Percentiles rank a stretch among this genome's conserved stretches.
These are phyloP conservation scores for Penicillium robsamsonii DNA, from an alignment of 495 filamentous ascomycete genomes.

Conservation along the genomic window DNA sequence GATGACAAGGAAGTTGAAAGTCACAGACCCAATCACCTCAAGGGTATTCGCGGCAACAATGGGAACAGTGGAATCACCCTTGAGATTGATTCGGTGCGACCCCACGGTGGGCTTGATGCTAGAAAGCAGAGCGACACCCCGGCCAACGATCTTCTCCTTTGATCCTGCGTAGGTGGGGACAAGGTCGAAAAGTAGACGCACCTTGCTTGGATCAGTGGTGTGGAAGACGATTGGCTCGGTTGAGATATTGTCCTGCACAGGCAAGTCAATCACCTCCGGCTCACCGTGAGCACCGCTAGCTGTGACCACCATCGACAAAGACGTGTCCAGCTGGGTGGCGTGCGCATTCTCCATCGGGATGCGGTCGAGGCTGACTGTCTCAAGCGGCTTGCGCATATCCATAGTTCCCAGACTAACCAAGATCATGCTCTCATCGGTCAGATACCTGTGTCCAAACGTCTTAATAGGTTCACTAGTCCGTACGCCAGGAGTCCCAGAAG, in stretches of 20 bases:
- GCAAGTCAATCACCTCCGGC: slow-evolving; percentile 83
- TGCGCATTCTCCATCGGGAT: slow-evolving; percentile 86
- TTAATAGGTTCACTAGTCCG: slow-evolving; percentile 73
- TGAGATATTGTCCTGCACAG: slow-evolving; percentile 87
- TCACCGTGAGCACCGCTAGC: slow-evolving; percentile 84
- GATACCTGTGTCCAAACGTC: slow-evolving; percentile 92
- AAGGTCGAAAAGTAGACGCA: slow-evolving; percentile 91
- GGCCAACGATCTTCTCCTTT: slow-evolving; percentile 82
- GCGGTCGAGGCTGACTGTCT: slow-evolving; percentile 82
- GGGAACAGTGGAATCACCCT: slow-evolving; percentile 90
- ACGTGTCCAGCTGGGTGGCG: slow-evolving; percentile 88
- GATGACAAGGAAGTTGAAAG: slow-evolving; percentile 95
- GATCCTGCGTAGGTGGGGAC: slow-evolving; percentile 96
- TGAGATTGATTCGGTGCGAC: slow-evolving; percentile 75
- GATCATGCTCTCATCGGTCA: slow-evolving; percentile 83
- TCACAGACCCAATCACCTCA: slow-evolving; percentile 89
- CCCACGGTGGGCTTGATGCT: slow-evolving; percentile 80
- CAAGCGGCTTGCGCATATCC: slow-evolving; percentile 78
- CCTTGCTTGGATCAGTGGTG: slow-evolving; percentile 70
- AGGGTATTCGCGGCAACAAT: slow-evolving; percentile 78
- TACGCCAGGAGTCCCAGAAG: slow-evolving; percentile 32
- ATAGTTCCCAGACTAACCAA: slow-evolving; percentile 91
- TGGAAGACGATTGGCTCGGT: slow-evolving; percentile 91
- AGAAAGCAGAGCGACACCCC: slow-evolving; percentile 84
- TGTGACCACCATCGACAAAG: slow-evolving; percentile 88